phyloP scores from a whole-genome alignment of 768 basidiomycete genomes.

The Collybia sordida region DNA sequence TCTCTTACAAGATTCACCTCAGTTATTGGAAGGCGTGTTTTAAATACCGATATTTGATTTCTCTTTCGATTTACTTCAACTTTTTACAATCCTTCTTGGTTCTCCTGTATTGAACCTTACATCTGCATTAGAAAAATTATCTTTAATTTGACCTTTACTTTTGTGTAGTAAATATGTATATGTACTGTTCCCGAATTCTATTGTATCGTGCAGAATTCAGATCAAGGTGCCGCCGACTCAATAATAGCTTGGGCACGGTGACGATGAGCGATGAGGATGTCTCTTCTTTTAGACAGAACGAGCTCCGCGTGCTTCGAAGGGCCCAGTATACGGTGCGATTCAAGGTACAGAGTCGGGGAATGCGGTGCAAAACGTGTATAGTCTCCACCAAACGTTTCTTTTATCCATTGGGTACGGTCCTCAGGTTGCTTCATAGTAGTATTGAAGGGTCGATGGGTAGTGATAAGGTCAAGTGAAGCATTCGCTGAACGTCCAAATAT shows the following conservation, averaged over 20 bases:
- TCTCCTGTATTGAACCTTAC: not conserved
- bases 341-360: constrained; percentile 22
- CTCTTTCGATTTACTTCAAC: not conserved
- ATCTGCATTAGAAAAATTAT: not conserved
- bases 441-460: constrained; percentile 2
- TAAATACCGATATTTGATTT: not conserved
- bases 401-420: constrained; percentile 9
- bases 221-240: constrained; percentile 7
- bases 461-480: not conserved
- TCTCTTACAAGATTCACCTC: no score
- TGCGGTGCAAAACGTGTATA: constrained; percentile 46
- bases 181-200: constrained; percentile 10
- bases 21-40: no score
- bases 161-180: not conserved
- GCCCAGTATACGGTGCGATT: constrained; percentile 30
- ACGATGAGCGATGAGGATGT: constrained; percentile 39
- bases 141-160: not conserved
- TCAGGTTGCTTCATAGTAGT: not conserved
- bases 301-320: constrained; percentile 43
- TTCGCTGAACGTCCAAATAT: constrained; percentile 15
- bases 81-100: not conserved
- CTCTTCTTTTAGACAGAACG: constrained; percentile 40
- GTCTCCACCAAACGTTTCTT: constrained; percentile 41
- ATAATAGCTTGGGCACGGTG: constrained; percentile 40
- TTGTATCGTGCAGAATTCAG: constrained; percentile 2